Evolutionary conservation across 192 early-diverging fungal genomes (phyloP).

Genomic region (Linnemannia hyalina): DNA sequence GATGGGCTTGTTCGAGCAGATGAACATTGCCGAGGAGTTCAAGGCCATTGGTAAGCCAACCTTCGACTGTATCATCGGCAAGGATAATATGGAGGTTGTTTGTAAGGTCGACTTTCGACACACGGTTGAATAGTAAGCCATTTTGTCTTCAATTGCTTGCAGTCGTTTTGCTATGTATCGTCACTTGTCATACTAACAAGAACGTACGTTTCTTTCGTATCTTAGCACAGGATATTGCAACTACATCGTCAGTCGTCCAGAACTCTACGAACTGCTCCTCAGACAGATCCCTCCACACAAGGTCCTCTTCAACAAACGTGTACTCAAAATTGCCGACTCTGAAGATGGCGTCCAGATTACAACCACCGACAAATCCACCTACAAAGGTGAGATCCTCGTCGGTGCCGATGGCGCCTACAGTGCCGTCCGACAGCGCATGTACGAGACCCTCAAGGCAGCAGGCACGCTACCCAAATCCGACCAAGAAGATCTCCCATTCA

Average conservation of each 20-base stretch:
- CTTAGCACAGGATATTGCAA: neutral
- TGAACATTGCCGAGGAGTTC: neutral
- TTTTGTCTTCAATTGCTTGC: neutral
- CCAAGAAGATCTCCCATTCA: neutral
- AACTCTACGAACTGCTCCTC: neutral
- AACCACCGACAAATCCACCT: neutral
- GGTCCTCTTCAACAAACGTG: neutral
- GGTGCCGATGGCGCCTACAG: slow-evolving; percentile 51
- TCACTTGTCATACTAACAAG: no score
- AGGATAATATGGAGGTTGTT: neutral
- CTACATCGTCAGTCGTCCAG: neutral
- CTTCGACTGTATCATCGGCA: neutral
- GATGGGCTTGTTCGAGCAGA: neutral
- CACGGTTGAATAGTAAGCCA: neutral
- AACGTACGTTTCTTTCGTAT: neutral
- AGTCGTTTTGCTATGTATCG: no score
- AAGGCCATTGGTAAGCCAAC: neutral
- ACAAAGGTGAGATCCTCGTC: slow-evolving; percentile 31
- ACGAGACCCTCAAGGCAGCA: neutral
- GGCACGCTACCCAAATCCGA: neutral
- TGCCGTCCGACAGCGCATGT: slow-evolving; percentile 20
- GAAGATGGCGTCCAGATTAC: neutral
- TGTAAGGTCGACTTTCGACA: slow-evolving; percentile 6
- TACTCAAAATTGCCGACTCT: neutral
- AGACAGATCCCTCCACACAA: neutral